Evolutionary conservation across 345 rosid genomes (phyloP).

Genomic region (Melaleuca quinquenervia): DNA sequence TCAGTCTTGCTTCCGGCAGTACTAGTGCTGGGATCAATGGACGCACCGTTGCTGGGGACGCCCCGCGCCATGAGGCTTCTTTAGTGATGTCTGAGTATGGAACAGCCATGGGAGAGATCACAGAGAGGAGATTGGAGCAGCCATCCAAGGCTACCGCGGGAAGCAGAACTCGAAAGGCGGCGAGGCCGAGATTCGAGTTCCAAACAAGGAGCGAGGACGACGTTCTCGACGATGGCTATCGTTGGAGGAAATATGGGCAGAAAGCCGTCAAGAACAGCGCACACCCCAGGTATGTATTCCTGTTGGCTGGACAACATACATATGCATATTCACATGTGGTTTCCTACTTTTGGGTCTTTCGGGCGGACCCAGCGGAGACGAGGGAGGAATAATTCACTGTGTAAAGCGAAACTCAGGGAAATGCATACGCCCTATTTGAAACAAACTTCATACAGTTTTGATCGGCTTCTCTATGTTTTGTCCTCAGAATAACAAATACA

Average conservation of each 20-base stretch:
- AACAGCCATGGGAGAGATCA: constrained; percentile 2
- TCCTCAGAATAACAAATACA: not conserved
- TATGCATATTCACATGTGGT: not conserved
- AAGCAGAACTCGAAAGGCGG: constrained; percentile 19
- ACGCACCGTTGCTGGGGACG: not conserved
- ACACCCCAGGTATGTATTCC: constrained; percentile 44
- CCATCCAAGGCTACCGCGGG: constrained; percentile 15
- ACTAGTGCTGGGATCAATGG: not conserved
- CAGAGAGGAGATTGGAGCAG: constrained; percentile 9
- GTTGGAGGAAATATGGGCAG: constrained; percentile 74
- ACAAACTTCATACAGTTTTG: not conserved
- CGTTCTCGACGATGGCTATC: constrained; percentile 66
- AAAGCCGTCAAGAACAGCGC: constrained; percentile 55
- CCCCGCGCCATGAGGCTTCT: not conserved
- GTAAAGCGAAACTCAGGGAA: not conserved
- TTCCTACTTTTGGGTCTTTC: not conserved
- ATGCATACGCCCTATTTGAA: not conserved
- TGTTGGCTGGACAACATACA: not conserved
- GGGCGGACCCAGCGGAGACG: not conserved
- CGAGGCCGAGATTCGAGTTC: constrained; percentile 45
- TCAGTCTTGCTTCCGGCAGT: not conserved
- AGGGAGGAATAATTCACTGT: not conserved
- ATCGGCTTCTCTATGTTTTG: not conserved
- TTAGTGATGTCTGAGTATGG: not conserved
- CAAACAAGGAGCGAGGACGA: constrained; percentile 60